Evolutionary conservation across 495 filamentous ascomycete species (phyloP), one percentile per base, ranked within the genome.

Genomic region (Bacidia rubella): DNA sequence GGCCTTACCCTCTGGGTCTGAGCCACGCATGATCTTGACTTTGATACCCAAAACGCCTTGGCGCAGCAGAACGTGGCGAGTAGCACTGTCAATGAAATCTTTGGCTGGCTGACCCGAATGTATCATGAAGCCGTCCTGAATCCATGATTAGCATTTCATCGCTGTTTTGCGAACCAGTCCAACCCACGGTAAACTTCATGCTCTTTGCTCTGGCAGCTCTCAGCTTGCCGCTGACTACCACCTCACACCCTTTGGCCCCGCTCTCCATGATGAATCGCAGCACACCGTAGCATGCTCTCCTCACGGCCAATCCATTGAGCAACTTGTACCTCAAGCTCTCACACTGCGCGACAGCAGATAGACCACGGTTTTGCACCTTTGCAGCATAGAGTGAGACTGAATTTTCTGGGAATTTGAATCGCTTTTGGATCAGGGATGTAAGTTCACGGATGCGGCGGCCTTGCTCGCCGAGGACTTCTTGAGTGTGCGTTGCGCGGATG

Each of bases 21-120:
- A 92, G 66, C 93, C 93, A 70, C 92, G 92, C 92, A 98, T 98
- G 77, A 98, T 98, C 89, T 98, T 98, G 69, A 98, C 92, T 80
- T 98, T 98, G 81, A 98, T 97, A 75, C 92, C 92, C 54, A 98
- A 80, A 60, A 98, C 92, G 83, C 92, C 92, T 78, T 98, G 92
- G 74, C 92, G 86, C 68, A 98, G 89, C 54, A 98, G 89, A 60
- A 98, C 92, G 86, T 98, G 92, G 62, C 92, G 90, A 62, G 89
- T 95, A 57, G 92, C 93, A 65, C 74, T 80, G 79, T 98, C 92
- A 72, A 98, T 98, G 79, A 98, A 98, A 75, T 98, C 92, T 74
- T 92, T 90, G 63, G 92, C 93, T 62, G 92, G 92, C 68, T 97
- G 92, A 76, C 92, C 92, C 67, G 92, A 97, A 86, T 98, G 92